These are phyloP conservation scores for Psilocybe tampanensis DNA, from an alignment of 768 basidiomycete genomes.

Conservation along the genomic window DNA sequence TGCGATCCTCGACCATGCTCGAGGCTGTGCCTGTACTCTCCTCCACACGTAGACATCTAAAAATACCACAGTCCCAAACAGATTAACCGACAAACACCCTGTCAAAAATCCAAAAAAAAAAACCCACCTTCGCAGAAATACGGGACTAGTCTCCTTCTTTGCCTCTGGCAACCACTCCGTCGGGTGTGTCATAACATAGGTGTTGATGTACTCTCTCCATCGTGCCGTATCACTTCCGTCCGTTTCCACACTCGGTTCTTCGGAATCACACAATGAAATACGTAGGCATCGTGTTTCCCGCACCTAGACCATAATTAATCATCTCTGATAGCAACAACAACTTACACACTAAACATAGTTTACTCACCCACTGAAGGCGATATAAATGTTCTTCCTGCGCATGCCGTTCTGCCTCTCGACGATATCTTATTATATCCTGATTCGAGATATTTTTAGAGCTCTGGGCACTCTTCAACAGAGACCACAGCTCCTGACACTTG, in stretches of 20 bases:
- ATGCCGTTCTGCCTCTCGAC: conserved; percentile 77
- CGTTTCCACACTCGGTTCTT: conserved; percentile 67
- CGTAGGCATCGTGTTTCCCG: conserved; percentile 54
- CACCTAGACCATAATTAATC: conserved; percentile 42
- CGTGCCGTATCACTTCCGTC: conserved; percentile 51
- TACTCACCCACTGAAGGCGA: conserved; percentile 76
- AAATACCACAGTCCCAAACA: conserved; percentile 38
- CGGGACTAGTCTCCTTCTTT: conserved; percentile 35
- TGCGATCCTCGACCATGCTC: conserved; percentile 33
- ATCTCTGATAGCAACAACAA: neutral
- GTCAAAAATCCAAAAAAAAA: conserved; percentile 12
- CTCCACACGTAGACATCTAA: conserved; percentile 49
- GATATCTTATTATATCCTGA: conserved; percentile 75
- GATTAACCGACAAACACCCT: conserved; percentile 19
- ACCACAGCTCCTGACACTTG: conserved; percentile 86
- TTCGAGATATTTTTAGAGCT: conserved; percentile 51
- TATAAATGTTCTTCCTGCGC: conserved; percentile 78
- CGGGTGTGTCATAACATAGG: conserved; percentile 68
- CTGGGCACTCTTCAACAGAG: conserved; percentile 69
- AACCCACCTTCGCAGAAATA: conserved; percentile 65
- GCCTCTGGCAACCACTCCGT: conserved; percentile 68
- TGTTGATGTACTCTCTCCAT: conserved; percentile 77
- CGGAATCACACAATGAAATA: conserved; percentile 59
- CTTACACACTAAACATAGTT: conserved; percentile 10
- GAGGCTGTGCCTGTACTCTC: conserved; percentile 43